phyloP scores from a whole-genome alignment of 495 filamentous ascomycete genomes.

The Tuber umbilicatum region DNA sequence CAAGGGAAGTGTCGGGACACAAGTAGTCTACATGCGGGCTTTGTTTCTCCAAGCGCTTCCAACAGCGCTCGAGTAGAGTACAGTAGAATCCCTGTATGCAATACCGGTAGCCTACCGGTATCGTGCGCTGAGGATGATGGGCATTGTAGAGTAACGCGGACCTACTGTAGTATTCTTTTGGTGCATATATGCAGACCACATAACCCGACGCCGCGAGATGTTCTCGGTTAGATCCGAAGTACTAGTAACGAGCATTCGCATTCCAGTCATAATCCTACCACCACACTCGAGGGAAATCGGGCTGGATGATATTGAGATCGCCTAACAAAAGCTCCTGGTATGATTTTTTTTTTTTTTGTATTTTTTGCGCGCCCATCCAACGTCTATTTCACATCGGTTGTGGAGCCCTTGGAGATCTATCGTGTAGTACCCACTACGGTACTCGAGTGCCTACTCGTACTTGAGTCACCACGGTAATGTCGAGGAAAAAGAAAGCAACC shows the following conservation, averaged over 20 bases:
- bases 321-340: background rate
- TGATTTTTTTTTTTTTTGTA: background rate
- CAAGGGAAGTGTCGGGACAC: background rate
- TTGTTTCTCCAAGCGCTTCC: background rate
- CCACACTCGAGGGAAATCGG: background rate
- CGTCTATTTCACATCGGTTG: background rate
- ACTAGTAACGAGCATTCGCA: background rate
- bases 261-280: background rate
- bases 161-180: background rate
- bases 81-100: background rate
- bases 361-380: background rate
- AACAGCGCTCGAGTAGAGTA: background rate
- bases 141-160: background rate
- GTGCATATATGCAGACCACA: background rate
- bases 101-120: background rate
- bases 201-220: background rate
- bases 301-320: background rate
- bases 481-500: background rate
- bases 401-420: background rate
- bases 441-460: too few species aligned
- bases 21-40: background rate
- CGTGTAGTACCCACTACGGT: too few species aligned
- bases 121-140: background rate
- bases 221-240: background rate
- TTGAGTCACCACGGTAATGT: background rate